phyloP scores from a whole-genome alignment of 2,329 filamentous ascomycete genomes.

The Madurella mycetomatis region DNA sequence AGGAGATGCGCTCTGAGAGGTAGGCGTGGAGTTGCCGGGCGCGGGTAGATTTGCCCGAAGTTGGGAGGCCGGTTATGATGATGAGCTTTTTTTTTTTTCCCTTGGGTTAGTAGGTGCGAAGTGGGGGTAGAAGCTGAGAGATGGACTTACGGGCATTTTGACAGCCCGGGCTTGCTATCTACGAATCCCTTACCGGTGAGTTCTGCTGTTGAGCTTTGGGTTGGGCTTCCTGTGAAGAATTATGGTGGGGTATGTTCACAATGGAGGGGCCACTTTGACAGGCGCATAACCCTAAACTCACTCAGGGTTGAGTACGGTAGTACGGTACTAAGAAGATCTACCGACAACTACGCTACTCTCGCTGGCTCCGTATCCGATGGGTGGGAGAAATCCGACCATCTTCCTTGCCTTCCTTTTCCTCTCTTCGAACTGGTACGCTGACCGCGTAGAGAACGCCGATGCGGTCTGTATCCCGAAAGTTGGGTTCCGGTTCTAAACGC shows the following conservation, averaged over 20 bases:
- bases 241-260: slow-evolving; percentile 6
- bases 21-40: slow-evolving; percentile 62
- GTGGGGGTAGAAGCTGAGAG: not conserved
- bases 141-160: slow-evolving; percentile 19
- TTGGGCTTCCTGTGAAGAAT: not conserved
- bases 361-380: too few species aligned
- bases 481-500: too few species aligned
- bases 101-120: not conserved
- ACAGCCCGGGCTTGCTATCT: not conserved
- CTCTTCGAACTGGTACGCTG: too few species aligned
- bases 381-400: too few species aligned
- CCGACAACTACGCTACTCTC: too few species aligned
- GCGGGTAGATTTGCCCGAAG: slow-evolving; percentile 64
- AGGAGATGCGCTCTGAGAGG: slow-evolving; percentile 55
- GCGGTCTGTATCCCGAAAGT: too few species aligned
- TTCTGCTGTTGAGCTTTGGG: not conserved
- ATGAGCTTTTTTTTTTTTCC: slow-evolving; percentile 48
- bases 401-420: too few species aligned
- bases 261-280: slow-evolving; percentile 1
- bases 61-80: slow-evolving; percentile 62
- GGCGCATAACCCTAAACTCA: not conserved
- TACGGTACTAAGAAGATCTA: too few species aligned
- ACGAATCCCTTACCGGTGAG: not conserved
- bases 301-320: too few species aligned
- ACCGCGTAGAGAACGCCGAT: too few species aligned